Percentiles rank a stretch among this genome's conserved stretches.
Evolutionary conservation across 2,329 filamentous ascomycete genomes (phyloP).

Genomic region (Fusarium transvaalense): DNA sequence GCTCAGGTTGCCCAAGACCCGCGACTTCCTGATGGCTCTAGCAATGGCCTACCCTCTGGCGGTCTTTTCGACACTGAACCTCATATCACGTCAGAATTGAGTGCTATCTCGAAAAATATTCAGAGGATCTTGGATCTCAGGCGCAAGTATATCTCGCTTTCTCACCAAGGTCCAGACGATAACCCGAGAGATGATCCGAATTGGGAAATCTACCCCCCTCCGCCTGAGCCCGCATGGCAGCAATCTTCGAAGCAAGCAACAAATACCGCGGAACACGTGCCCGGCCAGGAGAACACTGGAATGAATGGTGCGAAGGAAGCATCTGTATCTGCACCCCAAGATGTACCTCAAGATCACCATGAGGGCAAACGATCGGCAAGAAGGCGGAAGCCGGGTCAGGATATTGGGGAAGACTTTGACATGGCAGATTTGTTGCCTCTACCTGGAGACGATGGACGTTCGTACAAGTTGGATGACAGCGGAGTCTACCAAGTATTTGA

Average conservation of each 20-base stretch:
- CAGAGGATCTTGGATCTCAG: slow-evolving; percentile 89
- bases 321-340: slow-evolving; percentile 8
- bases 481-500: slow-evolving; percentile 96
- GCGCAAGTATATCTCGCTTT: slow-evolving; percentile 88
- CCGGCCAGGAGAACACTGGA: slow-evolving; percentile 38
- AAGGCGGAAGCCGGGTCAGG: slow-evolving; percentile 84
- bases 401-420: slow-evolving; percentile 93
- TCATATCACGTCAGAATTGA: slow-evolving; percentile 85
- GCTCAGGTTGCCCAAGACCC: slow-evolving; percentile 25
- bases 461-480: slow-evolving; percentile 82
- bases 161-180: slow-evolving; percentile 82
- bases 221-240: slow-evolving; percentile 89
- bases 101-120: slow-evolving; percentile 89
- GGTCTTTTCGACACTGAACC: slow-evolving; percentile 77
- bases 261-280: slow-evolving; percentile 30
- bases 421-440: slow-evolving; percentile 82
- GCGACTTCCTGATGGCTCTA: slow-evolving; percentile 35
- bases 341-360: slow-evolving; percentile 41
- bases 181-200: slow-evolving; percentile 87
- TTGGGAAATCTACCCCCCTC: slow-evolving; percentile 92
- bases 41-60: slow-evolving; percentile 54
- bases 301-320: slow-evolving; percentile 28
- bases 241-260: slow-evolving; percentile 45
- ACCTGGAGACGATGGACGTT: slow-evolving; percentile 77
- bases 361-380: slow-evolving; percentile 63